Evolutionary conservation across 345 rosid species (phyloP), one percentile per base, ranked within the genome.

Genomic region (Ricinus communis): DNA sequence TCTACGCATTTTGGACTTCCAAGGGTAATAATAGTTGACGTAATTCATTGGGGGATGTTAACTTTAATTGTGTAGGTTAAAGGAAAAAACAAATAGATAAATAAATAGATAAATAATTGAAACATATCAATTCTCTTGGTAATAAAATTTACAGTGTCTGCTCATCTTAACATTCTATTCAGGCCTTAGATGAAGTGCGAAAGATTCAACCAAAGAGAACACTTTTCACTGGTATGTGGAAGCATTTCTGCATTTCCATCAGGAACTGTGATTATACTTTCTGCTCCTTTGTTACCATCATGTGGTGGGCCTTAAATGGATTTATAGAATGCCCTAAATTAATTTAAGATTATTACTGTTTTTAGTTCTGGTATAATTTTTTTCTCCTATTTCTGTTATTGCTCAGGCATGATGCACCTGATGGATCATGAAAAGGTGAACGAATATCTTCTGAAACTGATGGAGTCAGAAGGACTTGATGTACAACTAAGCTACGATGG

Each of bases 1-100:
- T 66, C 95, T 65, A 91, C 95, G 5, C 97, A 93, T 84, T 93
- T 93, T 72, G 97, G 98, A 62, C 94, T 88, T 68, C 96, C 98
- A 40, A 85, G 87, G 94, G 98, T 93, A 87, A n/a, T 52, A 25
- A 14, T 13, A 19, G 27, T 24, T 25, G 15, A 38, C 38, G 14
- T 12, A 61, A 59, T 36, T 45, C 18, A 21, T 36, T 9, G 4
- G 65, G 2, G 1, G 0, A 27, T 52, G n/a, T 6, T 36, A 43
- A 4, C 47, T 31, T 63, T 51, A 13, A 13, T 62, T 41, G 8
- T 43, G 30, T 62, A 18, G 16, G 43, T 43, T 24, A 43, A 12
- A 24, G 5, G 36, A 24, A 25, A 25, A 33, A 38, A 14, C 31
- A 13, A 30, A 30, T 3, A 51, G 24, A 24, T 56, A 5, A 5